Conservation (phyloP, 371 early-diverging fungal genomes). For the Massospora cicadina region DNA sequence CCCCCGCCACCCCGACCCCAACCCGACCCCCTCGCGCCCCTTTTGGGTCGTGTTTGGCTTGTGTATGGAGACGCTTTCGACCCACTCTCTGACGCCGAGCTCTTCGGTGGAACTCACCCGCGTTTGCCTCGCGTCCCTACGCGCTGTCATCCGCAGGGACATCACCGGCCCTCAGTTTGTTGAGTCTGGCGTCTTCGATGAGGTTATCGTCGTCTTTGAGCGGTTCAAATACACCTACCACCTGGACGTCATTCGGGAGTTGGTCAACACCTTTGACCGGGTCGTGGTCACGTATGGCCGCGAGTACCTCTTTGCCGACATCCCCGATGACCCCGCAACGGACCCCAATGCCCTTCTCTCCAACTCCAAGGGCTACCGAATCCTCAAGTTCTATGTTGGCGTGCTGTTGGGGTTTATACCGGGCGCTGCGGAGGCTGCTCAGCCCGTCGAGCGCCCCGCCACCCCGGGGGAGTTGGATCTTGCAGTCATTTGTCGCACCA, state of each 20-base stretch:
- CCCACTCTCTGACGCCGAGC: slow-evolving; percentile 19
- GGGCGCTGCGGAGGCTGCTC: neutral
- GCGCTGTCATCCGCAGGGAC: slow-evolving; percentile 23
- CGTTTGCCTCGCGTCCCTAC: slow-evolving; percentile 22
- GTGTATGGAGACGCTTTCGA: slow-evolving; percentile 39
- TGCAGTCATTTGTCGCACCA: neutral
- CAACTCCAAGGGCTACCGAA: neutral
- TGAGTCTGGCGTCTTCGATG: slow-evolving; percentile 33
- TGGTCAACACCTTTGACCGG: neutral
- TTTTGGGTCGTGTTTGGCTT: slow-evolving; percentile 41
- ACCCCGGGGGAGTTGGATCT: neutral
- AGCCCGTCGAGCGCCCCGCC: neutral
- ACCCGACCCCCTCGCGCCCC: slow-evolving; percentile 20
- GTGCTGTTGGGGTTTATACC: slow-evolving; percentile 2
- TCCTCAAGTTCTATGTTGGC: slow-evolving; percentile 7
- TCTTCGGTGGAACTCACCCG: slow-evolving; percentile 17
- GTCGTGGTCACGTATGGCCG: neutral
- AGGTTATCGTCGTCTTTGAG: slow-evolving; percentile 41
- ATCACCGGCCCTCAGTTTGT: slow-evolving; percentile 23
- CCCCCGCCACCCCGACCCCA: slow-evolving; percentile 13
- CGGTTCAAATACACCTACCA: slow-evolving; percentile 17
- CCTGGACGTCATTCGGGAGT: neutral
- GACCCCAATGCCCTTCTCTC: neutral
- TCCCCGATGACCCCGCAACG: neutral
- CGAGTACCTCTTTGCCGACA: neutral